These are phyloP conservation scores for Fagus crenata DNA, from an alignment of 306 rosid species.

Conservation along the genomic window DNA sequence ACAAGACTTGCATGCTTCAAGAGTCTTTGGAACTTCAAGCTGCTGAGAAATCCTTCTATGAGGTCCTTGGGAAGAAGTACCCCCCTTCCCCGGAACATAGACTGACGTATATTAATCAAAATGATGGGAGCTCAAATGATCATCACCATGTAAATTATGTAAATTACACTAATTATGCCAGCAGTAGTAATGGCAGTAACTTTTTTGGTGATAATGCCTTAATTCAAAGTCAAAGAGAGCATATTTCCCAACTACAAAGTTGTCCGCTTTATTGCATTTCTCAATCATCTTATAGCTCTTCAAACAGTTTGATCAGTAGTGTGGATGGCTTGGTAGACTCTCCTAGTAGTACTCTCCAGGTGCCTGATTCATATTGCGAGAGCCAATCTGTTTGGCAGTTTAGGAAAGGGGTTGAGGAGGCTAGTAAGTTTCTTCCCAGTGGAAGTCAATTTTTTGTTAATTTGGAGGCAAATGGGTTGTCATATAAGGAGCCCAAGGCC, in stretches of 20 bases:
- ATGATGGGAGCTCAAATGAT: conserved; percentile 38
- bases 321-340: conserved; percentile 63
- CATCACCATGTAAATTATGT: conserved; percentile 31
- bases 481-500: conserved; percentile 22
- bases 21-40: conserved; percentile 93
- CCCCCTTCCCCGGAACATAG: conserved; percentile 60
- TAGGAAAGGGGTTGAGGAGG: conserved; percentile 85
- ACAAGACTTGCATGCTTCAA: conserved; percentile 76
- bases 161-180: conserved; percentile 35
- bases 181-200: conserved; percentile 37
- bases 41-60: conserved; percentile 88
- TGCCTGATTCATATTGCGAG: conserved; percentile 50
- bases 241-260: conserved; percentile 35
- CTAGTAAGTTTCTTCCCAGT: conserved; percentile 74
- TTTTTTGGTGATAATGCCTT: conserved; percentile 32
- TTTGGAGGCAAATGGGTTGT: conserved; percentile 36
- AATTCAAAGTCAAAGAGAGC: conserved; percentile 34
- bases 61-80: conserved; percentile 77
- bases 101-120: conserved; percentile 29
- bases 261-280: conserved; percentile 39
- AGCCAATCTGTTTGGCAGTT: conserved; percentile 78
- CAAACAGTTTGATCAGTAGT: conserved; percentile 51
- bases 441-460: conserved; percentile 50
- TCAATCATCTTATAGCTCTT: conserved; percentile 56
- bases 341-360: conserved; percentile 51